Percentiles rank a stretch among this genome's conserved stretches.
Evolutionary conservation across 2,329 filamentous ascomycete genomes (phyloP).

Genomic region (Fusarium virguliforme): DNA sequence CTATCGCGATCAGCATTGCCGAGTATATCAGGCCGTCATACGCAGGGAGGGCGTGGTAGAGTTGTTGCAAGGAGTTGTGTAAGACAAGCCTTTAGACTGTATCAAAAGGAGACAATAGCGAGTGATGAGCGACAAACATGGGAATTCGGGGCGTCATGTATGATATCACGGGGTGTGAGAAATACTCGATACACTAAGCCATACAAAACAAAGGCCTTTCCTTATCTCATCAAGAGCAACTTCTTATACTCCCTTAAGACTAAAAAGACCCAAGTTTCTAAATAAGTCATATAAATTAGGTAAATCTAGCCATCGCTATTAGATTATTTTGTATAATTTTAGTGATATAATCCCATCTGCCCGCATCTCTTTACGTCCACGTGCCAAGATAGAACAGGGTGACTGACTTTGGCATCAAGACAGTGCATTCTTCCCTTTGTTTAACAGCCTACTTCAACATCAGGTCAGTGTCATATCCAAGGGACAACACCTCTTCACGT

Average conservation of each 20-base stretch:
- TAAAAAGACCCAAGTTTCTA: too few relatives aligned
- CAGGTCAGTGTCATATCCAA: neutral
- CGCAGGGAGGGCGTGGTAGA: constrained; percentile 27
- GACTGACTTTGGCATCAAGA: neutral
- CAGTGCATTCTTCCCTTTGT: constrained; percentile 21
- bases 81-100: neutral
- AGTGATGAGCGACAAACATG: too few relatives aligned
- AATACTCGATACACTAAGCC: too few relatives aligned
- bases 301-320: too few relatives aligned
- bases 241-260: too few relatives aligned
- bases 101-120: too few relatives aligned
- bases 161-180: constrained; percentile 3
- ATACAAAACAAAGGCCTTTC: too few relatives aligned
- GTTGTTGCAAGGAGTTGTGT: neutral
- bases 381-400: neutral
- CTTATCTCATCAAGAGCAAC: too few relatives aligned
- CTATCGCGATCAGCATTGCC: constrained; percentile 38
- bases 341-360: too few relatives aligned
- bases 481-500: neutral
- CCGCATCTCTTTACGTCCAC: too few relatives aligned
- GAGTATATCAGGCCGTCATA: constrained; percentile 41
- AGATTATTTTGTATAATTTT: too few relatives aligned
- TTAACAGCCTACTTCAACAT: neutral
- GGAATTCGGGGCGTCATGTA: constrained; percentile 24
- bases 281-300: too few relatives aligned